A percentile compares a stretch with the other conserved stretches of the same genome.
phyloP scores from a whole-genome alignment of 2,329 filamentous ascomycete genomes.

The Colletotrichum sp. region DNA sequence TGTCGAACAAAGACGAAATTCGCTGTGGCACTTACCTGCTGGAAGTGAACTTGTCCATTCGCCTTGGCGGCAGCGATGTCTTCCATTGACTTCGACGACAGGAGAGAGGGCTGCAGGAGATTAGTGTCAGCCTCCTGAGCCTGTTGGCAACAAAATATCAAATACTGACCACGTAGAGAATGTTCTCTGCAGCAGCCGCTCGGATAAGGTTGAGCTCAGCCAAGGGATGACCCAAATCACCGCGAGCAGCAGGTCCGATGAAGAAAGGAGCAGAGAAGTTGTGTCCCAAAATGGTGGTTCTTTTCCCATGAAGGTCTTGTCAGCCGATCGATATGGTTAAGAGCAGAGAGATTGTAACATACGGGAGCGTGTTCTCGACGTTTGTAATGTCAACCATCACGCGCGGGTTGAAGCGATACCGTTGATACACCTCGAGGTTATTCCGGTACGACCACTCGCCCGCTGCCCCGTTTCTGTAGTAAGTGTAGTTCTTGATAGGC shows the following conservation, averaged over 20 bases:
- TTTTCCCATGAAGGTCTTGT: constrained; percentile 2
- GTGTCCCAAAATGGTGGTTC: constrained; percentile 57
- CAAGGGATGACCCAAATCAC: constrained; percentile 46
- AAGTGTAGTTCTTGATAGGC: constrained; percentile 53
- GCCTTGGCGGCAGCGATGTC: constrained; percentile 41
- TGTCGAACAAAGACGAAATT: background rate
- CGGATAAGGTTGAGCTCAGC: constrained; percentile 56
- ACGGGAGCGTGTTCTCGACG: constrained; percentile 42
- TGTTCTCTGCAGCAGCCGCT: constrained; percentile 49
- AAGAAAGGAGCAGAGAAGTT: constrained; percentile 61
- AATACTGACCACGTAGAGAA: constrained; percentile 50
- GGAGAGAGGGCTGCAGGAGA: constrained; percentile 32
- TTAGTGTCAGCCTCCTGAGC: background rate
- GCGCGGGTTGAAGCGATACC: constrained; percentile 52
- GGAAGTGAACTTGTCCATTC: constrained; percentile 41
- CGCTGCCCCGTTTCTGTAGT: constrained; percentile 61
- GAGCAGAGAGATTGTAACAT: background rate
- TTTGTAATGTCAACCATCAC: constrained; percentile 55
- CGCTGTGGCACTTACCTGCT: constrained; percentile 25
- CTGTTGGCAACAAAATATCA: fast-evolving
- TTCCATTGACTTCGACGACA: constrained; percentile 37
- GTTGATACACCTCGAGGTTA: constrained; percentile 59
- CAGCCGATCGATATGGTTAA: background rate
- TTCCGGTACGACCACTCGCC: constrained; percentile 63
- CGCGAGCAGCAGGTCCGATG: constrained; percentile 55